Conservation (phyloP, 345 rosid species). For the Trapa bicornis region DNA sequence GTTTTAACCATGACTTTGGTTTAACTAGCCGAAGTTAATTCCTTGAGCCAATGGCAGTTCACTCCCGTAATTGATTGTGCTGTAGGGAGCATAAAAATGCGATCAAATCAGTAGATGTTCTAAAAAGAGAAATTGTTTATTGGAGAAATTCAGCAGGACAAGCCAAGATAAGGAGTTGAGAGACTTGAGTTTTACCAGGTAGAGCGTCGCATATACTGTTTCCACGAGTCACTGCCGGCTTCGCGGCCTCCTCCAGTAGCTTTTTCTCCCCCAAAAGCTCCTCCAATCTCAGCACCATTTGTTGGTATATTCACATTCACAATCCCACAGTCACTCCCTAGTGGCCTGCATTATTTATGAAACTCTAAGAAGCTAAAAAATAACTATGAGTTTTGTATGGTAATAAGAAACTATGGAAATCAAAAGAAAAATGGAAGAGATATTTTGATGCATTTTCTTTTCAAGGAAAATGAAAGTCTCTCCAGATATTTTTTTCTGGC, state of each 20-base stretch:
- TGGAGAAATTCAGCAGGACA: not conserved
- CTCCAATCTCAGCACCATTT: conserved; percentile 98
- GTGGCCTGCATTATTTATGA: conserved; percentile 42
- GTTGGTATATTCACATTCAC: conserved; percentile 95
- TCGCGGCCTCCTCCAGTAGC: conserved; percentile 97
- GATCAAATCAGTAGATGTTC: not conserved
- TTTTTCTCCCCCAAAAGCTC: conserved; percentile 94
- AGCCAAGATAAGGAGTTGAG: not conserved
- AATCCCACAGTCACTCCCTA: conserved; percentile 89
- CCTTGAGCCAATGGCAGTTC: conserved; percentile 98
- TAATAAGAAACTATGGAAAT: not conserved
- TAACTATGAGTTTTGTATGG: not conserved
- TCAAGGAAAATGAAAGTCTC: no score
- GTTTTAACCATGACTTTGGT: not conserved
- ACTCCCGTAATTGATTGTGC: conserved; percentile 84
- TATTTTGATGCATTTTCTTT: no score
- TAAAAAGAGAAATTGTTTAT: not conserved
- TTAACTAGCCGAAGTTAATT: conserved; percentile 67
- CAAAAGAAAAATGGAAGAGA: not conserved
- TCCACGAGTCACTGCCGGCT: conserved; percentile 99
- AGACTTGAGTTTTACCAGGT: conserved; percentile 48
- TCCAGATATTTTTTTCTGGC: not conserved
- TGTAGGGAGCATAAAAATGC: conserved; percentile 17
- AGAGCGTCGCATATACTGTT: conserved; percentile 95
- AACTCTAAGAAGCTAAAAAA: not conserved